Conservation (phyloP, 257 asterid genomes). For the Scutellaria galericulata region DNA sequence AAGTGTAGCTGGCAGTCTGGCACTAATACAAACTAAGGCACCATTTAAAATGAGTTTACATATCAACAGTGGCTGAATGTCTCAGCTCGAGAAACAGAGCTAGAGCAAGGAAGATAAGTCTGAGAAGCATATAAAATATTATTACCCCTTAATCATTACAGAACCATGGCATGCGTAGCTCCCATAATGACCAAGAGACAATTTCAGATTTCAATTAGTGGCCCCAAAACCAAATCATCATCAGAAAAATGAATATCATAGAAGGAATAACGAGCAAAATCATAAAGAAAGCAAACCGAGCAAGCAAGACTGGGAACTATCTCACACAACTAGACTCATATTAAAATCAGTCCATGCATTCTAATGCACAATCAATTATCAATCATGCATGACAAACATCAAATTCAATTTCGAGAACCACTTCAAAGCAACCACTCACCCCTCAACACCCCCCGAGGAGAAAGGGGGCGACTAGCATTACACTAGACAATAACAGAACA, state of each 20-base stretch:
- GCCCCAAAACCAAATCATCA: neutral
- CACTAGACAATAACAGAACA: neutral
- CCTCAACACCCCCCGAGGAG: neutral
- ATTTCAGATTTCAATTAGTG: neutral
- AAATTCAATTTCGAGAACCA: neutral
- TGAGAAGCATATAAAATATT: no score
- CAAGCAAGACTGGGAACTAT: neutral
- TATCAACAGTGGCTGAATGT: conserved; percentile 9
- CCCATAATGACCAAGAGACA: conserved; percentile 20
- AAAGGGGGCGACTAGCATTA: neutral
- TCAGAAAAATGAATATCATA: neutral
- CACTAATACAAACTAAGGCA: neutral
- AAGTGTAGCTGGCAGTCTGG: neutral
- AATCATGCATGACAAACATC: conserved; percentile 6
- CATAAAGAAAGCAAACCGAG: neutral
- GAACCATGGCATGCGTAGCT: neutral
- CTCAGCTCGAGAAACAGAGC: neutral
- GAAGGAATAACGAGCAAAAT: neutral
- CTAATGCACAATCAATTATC: neutral
- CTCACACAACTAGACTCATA: neutral
- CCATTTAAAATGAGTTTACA: neutral
- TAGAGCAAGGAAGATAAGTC: conserved; percentile 6
- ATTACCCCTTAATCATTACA: neutral
- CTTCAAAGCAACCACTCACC: neutral
- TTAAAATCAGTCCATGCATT: neutral